Percentiles rank a stretch among this genome's conserved stretches.
Evolutionary conservation across 768 basidiomycete genomes (phyloP).

Genomic region (Trametes coccinea): DNA sequence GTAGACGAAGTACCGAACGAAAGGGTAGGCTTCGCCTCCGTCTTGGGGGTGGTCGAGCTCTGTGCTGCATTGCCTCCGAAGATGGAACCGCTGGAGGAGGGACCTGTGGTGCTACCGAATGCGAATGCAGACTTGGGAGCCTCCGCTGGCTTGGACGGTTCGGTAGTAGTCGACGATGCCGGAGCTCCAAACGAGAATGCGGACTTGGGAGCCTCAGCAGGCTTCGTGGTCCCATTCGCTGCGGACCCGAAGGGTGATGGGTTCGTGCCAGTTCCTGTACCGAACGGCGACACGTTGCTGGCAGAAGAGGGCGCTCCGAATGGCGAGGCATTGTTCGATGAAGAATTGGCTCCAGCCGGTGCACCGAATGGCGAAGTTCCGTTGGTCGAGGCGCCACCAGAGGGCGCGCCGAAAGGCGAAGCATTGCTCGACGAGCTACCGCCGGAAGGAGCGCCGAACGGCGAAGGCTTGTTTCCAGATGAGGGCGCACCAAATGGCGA

Average conservation of each 20-base stretch:
- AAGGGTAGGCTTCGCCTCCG: slow-evolving; percentile 1
- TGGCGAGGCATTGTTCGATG: background rate
- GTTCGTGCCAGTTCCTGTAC: background rate
- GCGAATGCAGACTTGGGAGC: slow-evolving; percentile 20
- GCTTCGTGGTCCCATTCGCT: slow-evolving; percentile 2
- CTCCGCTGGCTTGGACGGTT: background rate
- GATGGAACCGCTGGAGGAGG: background rate
- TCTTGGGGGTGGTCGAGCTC: background rate
- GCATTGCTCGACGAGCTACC: background rate
- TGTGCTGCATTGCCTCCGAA: slow-evolving; percentile 5
- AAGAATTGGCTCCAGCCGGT: background rate
- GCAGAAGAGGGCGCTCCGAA: slow-evolving; percentile 1
- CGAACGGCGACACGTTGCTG: slow-evolving; percentile 7
- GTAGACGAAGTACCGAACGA: background rate
- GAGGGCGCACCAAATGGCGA: slow-evolving; percentile 7
- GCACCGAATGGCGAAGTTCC: background rate
- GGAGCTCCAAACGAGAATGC: slow-evolving; percentile 15
- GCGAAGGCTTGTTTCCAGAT: no score
- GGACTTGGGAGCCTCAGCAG: slow-evolving; percentile 21
- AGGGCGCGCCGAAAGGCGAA: background rate
- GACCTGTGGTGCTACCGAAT: slow-evolving; percentile 3
- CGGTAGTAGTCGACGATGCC: slow-evolving; percentile 2
- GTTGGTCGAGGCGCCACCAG: background rate
- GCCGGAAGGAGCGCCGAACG: background rate
- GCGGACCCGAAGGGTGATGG: background rate